phyloP scores from a whole-genome alignment of 768 basidiomycete genomes.

The Hygrophorus pudorinus region DNA sequence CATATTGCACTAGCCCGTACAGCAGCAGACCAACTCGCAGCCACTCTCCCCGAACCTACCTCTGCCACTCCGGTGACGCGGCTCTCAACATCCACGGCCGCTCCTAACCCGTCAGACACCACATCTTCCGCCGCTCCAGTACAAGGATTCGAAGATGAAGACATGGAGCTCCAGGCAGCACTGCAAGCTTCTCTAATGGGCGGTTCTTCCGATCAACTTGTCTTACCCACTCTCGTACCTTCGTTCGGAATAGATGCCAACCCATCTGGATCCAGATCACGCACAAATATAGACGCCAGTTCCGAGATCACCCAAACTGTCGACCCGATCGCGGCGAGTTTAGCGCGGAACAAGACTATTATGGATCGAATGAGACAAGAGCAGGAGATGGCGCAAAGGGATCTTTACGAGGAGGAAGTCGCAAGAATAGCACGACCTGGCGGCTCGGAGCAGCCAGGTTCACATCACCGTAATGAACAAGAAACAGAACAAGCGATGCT shows the following conservation, averaged over 20 bases:
- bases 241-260: conserved; percentile 1
- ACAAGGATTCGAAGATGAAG: conserved; percentile 66
- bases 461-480: conserved; percentile 25
- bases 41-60: conserved; percentile 48
- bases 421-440: background rate
- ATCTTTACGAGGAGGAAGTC: conserved; percentile 27
- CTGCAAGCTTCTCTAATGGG: conserved; percentile 68
- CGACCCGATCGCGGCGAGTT: conserved; percentile 58
- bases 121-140: conserved; percentile 3
- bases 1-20: conserved; percentile 49
- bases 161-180: conserved; percentile 80
- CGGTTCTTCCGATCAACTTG: conserved; percentile 10
- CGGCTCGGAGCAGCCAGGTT: background rate
- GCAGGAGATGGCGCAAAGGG: conserved; percentile 58
- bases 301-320: conserved; percentile 15
- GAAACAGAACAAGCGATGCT: conserved; percentile 52
- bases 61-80: conserved; percentile 16
- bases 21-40: conserved; percentile 64
- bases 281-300: conserved; percentile 1
- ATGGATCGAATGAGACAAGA: conserved; percentile 55
- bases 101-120: background rate
- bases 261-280: conserved; percentile 11
- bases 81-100: conserved; percentile 3
- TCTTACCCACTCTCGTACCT: conserved; percentile 4
- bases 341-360: conserved; percentile 50